Evolutionary conservation across 192 early-diverging fungal genomes (phyloP).

Genomic region (Pecoramyces ruminantium): DNA sequence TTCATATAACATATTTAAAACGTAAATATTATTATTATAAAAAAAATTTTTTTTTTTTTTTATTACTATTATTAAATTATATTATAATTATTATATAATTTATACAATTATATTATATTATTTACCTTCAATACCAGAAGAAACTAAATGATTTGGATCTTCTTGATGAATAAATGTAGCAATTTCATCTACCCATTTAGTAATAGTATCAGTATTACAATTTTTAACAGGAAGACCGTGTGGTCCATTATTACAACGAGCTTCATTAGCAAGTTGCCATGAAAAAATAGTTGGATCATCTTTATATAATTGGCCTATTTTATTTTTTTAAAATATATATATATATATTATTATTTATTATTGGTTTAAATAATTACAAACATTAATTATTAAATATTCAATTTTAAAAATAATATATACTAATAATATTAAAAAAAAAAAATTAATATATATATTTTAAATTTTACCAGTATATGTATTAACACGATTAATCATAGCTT

Average conservation of each 20-base stretch:
- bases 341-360: no score
- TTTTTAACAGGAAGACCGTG: not conserved
- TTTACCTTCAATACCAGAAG: slow-evolving; percentile 17
- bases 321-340: not conserved
- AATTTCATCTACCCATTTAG: slow-evolving; percentile 14
- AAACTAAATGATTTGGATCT: slow-evolving; percentile 17
- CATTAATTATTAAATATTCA: no score
- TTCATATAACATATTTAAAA: no score
- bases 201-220: slow-evolving; percentile 9
- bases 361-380: no score
- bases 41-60: no score
- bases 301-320: slow-evolving; percentile 1
- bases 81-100: no score
- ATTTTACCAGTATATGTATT: not conserved
- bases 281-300: slow-evolving; percentile 6
- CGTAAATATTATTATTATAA: no score
- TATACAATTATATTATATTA: not conserved
- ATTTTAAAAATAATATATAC: no score
- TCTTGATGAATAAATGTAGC: slow-evolving; percentile 12
- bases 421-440: no score
- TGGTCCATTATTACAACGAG: not conserved
- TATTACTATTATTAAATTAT: no score
- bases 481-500: not conserved
- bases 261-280: slow-evolving; percentile 8
- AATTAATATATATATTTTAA: not conserved